Base-by-base conservation (phyloP, 2,329 filamentous ascomycete genomes). In the Nigrospora sphaerica region DNA sequence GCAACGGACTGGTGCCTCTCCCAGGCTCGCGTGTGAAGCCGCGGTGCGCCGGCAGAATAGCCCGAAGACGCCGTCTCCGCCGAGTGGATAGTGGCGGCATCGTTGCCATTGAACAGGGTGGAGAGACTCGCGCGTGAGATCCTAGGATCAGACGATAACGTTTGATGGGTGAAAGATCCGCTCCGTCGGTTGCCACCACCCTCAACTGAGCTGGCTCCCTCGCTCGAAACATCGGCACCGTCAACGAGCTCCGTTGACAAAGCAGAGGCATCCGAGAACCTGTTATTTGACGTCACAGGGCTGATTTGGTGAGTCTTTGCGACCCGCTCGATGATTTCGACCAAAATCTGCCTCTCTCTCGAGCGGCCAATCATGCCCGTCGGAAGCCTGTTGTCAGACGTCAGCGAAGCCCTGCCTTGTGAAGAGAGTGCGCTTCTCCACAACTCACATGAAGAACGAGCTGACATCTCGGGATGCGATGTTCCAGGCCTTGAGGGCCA, bases 381-480 rank as follows among this genome's bases (percentile, higher is more conserved):
- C 0, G 92, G 92, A 17, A 96, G 75, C 34, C 34, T 36, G 34
- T 17, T n/a, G 34, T 17, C 16, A 2, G 14, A 36, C 34, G 16
- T 36, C 34, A 17, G 34, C 34, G 34, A 6, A n/a, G 14, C 14
- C 34, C 14, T 17, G 34, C 16, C 34, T 28, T 28, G 23, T 28
- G 23, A 10, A 28, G 23, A 28, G 7, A 28, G 7, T 10, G 23
- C 23, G 2, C 23, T 28, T 10, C 23, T 28, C 23, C 6, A 10
- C 6, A 16, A 36, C 23, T 32, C 28, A 32, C 54, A 90, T 86
- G 66, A 96, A 96, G 60, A 95, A 93, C 5, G 90, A 95, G 1
- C 89, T 95, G 0, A 95, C 82, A 63, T 97, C 92, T 48, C 83
- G 88, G n/a, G 83, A 80, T 12, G 81, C 91, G 49, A 95, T 83